Evolutionary conservation across 306 rosid genomes (phyloP), one percentile per base, ranked within the genome.

Genomic region (Lablab purpureus): DNA sequence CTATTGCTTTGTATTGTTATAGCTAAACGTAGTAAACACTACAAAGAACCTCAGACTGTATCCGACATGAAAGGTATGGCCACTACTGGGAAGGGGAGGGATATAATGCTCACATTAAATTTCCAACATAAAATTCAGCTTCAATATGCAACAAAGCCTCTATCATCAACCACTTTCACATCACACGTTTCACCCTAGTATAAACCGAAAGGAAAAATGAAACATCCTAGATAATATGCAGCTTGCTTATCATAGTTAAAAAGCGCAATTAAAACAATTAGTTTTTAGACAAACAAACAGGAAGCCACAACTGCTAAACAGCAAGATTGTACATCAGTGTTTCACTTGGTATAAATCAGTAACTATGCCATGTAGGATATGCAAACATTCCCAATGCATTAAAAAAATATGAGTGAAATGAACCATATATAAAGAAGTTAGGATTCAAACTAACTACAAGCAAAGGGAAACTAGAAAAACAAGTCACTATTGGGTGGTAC

Each of bases 191-290:
- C 49, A 69, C 37, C 46, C 14, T 19, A 41, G 36, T 56, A 45
- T 73, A 63, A 64, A 83, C 80, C 67, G 67, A 65, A 66, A 69
- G 56, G 79, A 30, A 54, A 78, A 11, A 56, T 10, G 55, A 40
- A 59, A 37, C 51, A 66, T 56, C 59, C 80, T 43, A 51, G 19
- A 76, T 68, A 36, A 14, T 34, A 82, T 75, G 27, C 19, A 76
- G 76, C 49, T 60, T 27, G 19, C 74, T 59, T 49, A 77, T 62
- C 54, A 71, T 28, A 52, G 82, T 40, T 30, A 55, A 56, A 55
- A 56, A 15, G 75, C 34, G 45, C 22, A 73, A 46, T 34, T 55
- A 66, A 78, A 71, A 71, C 49, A 83, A 32, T 13, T 12, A 13
- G 49, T 67, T 65, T 72, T 23, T 32, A 28, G 12, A 54, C 14